Conservation (phyloP, 495 filamentous ascomycete species). For the Neurospora sp. region DNA sequence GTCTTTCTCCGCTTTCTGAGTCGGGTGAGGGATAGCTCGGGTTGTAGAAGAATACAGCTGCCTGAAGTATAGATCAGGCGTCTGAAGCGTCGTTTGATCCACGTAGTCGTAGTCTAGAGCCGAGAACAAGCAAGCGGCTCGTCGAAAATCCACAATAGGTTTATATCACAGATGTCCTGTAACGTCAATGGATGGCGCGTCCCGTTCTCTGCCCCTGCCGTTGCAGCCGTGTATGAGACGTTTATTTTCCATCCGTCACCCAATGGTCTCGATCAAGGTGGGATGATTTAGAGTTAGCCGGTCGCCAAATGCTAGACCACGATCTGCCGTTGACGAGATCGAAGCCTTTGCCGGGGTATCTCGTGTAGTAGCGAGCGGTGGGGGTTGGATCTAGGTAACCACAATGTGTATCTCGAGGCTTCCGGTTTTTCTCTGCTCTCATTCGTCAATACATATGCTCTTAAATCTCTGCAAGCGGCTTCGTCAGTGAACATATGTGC, state of each 20-base stretch:
- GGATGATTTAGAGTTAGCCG: background rate
- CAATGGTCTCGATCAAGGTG: background rate
- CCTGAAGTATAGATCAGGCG: background rate
- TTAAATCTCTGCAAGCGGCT: background rate
- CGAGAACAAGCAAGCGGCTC: background rate
- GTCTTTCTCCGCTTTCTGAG: background rate
- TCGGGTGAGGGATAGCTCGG: background rate
- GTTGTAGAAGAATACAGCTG: background rate
- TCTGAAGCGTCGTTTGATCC: background rate
- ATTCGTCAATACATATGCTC: background rate
- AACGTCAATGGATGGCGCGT: background rate
- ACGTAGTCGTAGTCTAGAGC: background rate
- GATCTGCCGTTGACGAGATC: background rate
- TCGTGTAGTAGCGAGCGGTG: background rate
- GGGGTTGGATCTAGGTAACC: background rate
- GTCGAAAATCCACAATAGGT: background rate
- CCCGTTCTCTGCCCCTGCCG: background rate
- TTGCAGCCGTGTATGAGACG: background rate
- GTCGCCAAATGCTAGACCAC: background rate
- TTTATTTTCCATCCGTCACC: background rate
- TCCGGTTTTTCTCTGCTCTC: background rate
- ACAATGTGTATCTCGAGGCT: background rate
- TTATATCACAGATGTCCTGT: background rate
- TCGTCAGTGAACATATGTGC: background rate
- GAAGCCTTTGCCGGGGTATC: background rate